A percentile compares a stretch with the other conserved stretches of the same genome.
phyloP scores from a whole-genome alignment of 108 stramenopile genomes.

The Skeletonema menzelii region DNA sequence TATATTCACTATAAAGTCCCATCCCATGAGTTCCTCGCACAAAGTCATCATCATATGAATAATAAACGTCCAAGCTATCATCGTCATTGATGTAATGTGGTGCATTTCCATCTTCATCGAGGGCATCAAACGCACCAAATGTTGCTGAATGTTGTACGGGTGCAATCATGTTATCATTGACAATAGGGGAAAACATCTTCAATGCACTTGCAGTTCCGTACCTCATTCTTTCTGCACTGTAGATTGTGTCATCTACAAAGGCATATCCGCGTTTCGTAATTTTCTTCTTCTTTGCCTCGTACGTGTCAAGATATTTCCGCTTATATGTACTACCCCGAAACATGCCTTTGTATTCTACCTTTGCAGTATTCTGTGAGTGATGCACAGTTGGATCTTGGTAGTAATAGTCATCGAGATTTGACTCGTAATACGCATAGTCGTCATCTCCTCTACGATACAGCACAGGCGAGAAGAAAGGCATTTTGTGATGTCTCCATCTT shows the following conservation, averaged over 20 bases:
- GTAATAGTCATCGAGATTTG: not conserved
- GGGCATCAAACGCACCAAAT: not conserved
- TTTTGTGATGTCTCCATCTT: conserved; percentile 24
- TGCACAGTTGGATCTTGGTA: not conserved
- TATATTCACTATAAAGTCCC: conserved; percentile 13
- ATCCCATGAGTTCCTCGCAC: conserved; percentile 29
- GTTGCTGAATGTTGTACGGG: not conserved
- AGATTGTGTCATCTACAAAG: conserved; percentile 3
- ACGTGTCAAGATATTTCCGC: not conserved
- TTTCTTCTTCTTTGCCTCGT: not conserved
- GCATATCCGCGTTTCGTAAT: not conserved
- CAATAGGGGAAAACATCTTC: not conserved
- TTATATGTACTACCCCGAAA: not conserved
- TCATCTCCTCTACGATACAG: conserved; percentile 31
- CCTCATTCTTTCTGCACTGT: not conserved
- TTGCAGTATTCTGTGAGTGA: not conserved
- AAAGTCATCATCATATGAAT: conserved; percentile 59
- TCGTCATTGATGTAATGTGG: conserved; percentile 22
- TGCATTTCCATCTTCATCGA: not conserved
- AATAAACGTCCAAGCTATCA: conserved; percentile 40
- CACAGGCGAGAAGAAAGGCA: conserved; percentile 38
- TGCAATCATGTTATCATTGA: not conserved
- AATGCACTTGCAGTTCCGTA: not conserved
- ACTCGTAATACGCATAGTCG: conserved; percentile 7
- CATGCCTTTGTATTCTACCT: not conserved